Evolutionary conservation across 2,329 filamentous ascomycete species (phyloP).

Genomic region (Trichoderma oligosporum): DNA sequence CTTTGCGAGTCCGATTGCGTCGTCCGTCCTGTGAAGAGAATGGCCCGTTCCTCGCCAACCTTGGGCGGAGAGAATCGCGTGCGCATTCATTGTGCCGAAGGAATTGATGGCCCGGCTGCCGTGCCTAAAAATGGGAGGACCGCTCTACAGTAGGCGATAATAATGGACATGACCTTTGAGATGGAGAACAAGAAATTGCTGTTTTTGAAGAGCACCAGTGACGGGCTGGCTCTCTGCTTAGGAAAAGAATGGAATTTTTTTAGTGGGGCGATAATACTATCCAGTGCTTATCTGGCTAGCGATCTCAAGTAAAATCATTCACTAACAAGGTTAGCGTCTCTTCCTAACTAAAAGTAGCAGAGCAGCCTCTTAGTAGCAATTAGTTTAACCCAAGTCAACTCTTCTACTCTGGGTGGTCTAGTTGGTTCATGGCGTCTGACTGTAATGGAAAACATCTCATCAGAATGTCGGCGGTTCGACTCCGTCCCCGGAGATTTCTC

Average conservation of each 20-base stretch:
- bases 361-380: neutral
- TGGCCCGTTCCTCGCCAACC: slow-evolving; percentile 90
- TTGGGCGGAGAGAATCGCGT: slow-evolving; percentile 76
- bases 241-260: slow-evolving; percentile 26
- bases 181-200: neutral
- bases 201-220: neutral
- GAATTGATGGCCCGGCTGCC: neutral
- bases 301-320: neutral
- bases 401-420: slow-evolving; percentile 22
- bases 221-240: neutral
- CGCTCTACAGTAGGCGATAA: neutral
- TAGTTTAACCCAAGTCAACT: neutral
- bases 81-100: slow-evolving; percentile 65
- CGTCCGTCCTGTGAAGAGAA: slow-evolving; percentile 72
- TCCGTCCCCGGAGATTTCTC: slow-evolving; percentile 20
- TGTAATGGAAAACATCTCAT: slow-evolving; percentile 19
- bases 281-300: slow-evolving; percentile 23
- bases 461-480: slow-evolving; percentile 21
- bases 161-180: neutral
- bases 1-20: slow-evolving; percentile 71
- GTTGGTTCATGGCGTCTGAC: slow-evolving; percentile 21
- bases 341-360: no score
- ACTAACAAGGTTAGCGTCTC: no score
- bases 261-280: slow-evolving; percentile 30
- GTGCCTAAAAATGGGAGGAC: neutral